These are phyloP conservation scores for Solanum paucissectum DNA, from an alignment of 257 asterid species.

Conservation along the genomic window DNA sequence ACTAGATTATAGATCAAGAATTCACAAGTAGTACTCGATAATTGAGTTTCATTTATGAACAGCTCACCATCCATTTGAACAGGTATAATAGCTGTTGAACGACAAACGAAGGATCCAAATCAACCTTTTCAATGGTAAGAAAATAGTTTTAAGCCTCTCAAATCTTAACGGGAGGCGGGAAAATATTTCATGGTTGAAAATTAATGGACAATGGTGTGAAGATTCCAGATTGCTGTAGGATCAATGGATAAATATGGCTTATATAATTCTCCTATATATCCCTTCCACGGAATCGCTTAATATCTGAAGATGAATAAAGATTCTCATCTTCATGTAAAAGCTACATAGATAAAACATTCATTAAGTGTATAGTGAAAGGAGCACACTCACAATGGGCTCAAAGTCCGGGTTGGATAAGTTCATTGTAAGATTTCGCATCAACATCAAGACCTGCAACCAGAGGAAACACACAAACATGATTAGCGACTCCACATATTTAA, in stretches of 20 bases:
- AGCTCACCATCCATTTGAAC: neutral
- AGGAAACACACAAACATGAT: neutral
- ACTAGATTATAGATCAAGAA: neutral
- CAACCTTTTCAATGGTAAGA: neutral
- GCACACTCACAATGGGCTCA: slow-evolving; percentile 65
- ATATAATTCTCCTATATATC: neutral
- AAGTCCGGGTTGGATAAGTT: slow-evolving; percentile 83
- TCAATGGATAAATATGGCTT: neutral
- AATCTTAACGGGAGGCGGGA: neutral
- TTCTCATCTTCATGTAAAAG: neutral
- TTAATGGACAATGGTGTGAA: neutral
- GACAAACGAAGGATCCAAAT: neutral
- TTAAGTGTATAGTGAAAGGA: neutral
- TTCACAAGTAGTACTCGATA: neutral
- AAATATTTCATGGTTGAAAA: neutral
- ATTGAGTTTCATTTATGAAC: neutral
- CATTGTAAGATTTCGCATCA: slow-evolving; percentile 80
- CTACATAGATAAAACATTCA: neutral
- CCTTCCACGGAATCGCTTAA: neutral
- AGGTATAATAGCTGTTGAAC: neutral
- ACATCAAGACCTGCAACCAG: slow-evolving; percentile 69
- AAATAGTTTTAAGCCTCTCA: neutral
- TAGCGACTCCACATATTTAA: neutral
- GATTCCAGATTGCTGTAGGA: no score
- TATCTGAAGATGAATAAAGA: neutral